phyloP scores from a whole-genome alignment of 345 rosid genomes.

The Alliaria petiolata region DNA sequence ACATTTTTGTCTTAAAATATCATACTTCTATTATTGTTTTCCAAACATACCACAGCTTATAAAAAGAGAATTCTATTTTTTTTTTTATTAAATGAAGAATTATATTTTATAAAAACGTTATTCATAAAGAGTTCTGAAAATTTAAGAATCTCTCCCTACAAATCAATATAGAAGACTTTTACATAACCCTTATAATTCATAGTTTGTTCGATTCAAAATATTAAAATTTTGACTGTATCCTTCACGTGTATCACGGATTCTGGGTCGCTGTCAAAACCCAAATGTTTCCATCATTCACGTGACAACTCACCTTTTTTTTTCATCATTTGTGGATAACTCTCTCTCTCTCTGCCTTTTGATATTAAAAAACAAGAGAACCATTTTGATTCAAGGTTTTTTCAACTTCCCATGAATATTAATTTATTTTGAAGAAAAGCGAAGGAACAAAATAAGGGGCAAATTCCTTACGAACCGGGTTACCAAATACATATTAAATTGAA shows the following conservation, averaged over 20 bases:
- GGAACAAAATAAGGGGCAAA: not conserved
- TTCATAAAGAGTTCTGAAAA: too few relatives aligned
- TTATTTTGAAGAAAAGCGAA: not conserved
- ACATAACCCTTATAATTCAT: too few relatives aligned
- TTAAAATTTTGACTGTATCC: not conserved
- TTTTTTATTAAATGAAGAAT: too few relatives aligned
- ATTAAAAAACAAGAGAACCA: not conserved
- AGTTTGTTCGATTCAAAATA: not conserved
- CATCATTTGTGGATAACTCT: slow-evolving; percentile 1
- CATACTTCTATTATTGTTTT: too few relatives aligned
- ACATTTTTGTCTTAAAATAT: too few relatives aligned
- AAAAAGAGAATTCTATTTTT: too few relatives aligned
- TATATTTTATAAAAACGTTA: too few relatives aligned
- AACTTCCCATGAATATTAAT: not conserved
- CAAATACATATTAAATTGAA: slow-evolving; percentile 2
- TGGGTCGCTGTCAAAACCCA: not conserved
- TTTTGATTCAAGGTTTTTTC: not conserved
- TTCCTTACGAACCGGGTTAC: slow-evolving; percentile 18
- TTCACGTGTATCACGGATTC: slow-evolving; percentile 25
- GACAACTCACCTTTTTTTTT: not conserved
- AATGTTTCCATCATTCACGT: not conserved
- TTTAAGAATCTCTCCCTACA: too few relatives aligned
- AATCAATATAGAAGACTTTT: too few relatives aligned
- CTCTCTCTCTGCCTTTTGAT: not conserved
- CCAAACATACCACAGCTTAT: too few relatives aligned